A percentile compares a stretch with the other conserved stretches of the same genome.
These are phyloP conservation scores for Alnus rubra DNA, from an alignment of 306 rosid species.

Conservation along the genomic window DNA sequence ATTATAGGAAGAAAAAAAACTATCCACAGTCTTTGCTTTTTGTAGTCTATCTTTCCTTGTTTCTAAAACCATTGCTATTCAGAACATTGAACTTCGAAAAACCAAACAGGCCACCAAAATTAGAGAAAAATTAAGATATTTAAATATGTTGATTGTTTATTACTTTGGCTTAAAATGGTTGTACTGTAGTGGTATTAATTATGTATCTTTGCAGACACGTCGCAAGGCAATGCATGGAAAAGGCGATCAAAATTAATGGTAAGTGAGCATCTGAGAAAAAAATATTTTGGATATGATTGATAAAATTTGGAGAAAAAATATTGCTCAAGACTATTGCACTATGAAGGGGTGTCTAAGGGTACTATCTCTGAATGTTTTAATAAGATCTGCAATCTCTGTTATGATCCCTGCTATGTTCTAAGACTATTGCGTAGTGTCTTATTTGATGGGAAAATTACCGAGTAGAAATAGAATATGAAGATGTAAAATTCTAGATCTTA, in stretches of 20 bases:
- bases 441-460: neutral
- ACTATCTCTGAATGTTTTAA: neutral
- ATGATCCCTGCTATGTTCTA: neutral
- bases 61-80: neutral
- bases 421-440: neutral
- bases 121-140: neutral
- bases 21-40: neutral
- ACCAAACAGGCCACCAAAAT: neutral
- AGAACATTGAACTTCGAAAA: neutral
- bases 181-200: constrained; percentile 11
- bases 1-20: neutral
- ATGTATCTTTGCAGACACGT: constrained; percentile 47
- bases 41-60: neutral
- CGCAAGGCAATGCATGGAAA: constrained; percentile 25
- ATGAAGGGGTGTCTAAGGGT: neutral
- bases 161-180: neutral
- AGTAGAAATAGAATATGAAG: neutral
- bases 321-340: neutral
- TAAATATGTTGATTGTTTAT: neutral
- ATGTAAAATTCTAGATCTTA: neutral
- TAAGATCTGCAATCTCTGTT: neutral
- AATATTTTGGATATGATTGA: neutral
- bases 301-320: neutral
- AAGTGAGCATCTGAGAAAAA: constrained; percentile 16
- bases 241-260: constrained; percentile 39